Conservation (phyloP, 768 basidiomycete genomes). For the Gymnopilus junonius region DNA sequence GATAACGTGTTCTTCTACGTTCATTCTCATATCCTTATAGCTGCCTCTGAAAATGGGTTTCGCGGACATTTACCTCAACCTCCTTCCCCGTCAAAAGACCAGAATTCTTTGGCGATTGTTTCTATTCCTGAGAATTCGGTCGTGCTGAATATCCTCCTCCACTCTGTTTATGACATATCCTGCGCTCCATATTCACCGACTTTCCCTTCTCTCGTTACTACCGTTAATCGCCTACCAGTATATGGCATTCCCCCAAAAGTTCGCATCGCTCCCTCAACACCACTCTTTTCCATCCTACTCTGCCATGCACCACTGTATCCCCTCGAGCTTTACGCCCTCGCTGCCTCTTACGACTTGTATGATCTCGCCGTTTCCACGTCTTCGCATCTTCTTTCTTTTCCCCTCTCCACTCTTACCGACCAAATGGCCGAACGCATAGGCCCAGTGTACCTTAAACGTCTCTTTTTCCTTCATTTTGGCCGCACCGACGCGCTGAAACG, state of each 20-base stretch:
- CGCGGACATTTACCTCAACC: slow-evolving; percentile 55
- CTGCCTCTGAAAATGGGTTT: slow-evolving; percentile 68
- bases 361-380: slow-evolving; percentile 25
- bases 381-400: slow-evolving; percentile 29
- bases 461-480: slow-evolving; percentile 29
- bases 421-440: slow-evolving; percentile 30
- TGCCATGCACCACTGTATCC: slow-evolving; percentile 23
- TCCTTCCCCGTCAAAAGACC: slow-evolving; percentile 40
- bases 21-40: slow-evolving; percentile 61
- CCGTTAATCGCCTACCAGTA: slow-evolving; percentile 23
- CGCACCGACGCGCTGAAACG: slow-evolving; percentile 28
- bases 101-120: slow-evolving; percentile 42
- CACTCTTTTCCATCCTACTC: slow-evolving; percentile 23
- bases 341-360: slow-evolving; percentile 22
- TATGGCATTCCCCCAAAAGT: slow-evolving; percentile 20
- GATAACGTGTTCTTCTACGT: slow-evolving; percentile 89
- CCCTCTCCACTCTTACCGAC: slow-evolving; percentile 28
- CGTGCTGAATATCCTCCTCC: slow-evolving; percentile 29
- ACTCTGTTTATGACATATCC: slow-evolving; percentile 24
- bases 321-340: slow-evolving; percentile 27
- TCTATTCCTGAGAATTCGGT: slow-evolving; percentile 25
- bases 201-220: slow-evolving; percentile 21
- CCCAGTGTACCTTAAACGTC: slow-evolving; percentile 29
- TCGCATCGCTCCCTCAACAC: slow-evolving; percentile 12
- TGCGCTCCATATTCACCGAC: slow-evolving; percentile 21